Conservation (phyloP, 1,284 basidiomycete genomes). For the Trichosporon ovoides region DNA sequence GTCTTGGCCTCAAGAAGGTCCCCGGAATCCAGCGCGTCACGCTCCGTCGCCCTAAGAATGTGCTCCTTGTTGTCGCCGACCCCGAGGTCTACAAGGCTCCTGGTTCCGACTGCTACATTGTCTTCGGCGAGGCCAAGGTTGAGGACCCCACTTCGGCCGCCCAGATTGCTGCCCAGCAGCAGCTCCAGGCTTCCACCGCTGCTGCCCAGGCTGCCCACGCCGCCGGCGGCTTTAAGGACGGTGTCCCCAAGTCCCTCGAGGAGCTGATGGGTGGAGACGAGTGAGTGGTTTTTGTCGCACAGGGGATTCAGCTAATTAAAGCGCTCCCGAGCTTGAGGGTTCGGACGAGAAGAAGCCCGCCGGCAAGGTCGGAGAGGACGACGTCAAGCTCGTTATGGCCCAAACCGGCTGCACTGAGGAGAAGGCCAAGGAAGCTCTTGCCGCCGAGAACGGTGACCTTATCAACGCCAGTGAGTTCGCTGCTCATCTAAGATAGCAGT, state of each 20-base stretch:
- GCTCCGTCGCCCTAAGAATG: conserved; percentile 88
- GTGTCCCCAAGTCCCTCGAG: conserved; percentile 57
- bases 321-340: conserved; percentile 71
- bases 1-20: conserved; percentile 85
- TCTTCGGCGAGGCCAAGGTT: conserved; percentile 97
- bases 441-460: conserved; percentile 82
- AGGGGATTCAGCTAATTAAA: conserved; percentile 8
- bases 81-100: conserved; percentile 98
- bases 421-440: conserved; percentile 82
- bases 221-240: conserved; percentile 50
- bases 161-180: conserved; percentile 77
- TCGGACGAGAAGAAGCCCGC: conserved; percentile 47
- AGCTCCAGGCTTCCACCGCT: conserved; percentile 57
- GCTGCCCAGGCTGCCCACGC: conserved; percentile 47
- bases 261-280: conserved; percentile 58
- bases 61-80: conserved; percentile 84
- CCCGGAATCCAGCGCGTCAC: conserved; percentile 91
- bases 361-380: conserved; percentile 74
- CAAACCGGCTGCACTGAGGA: conserved; percentile 74
- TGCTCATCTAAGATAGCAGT: not conserved
- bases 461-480: conserved; percentile 82
- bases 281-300: conserved; percentile 28
- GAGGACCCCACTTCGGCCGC: conserved; percentile 87
- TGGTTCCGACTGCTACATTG: conserved; percentile 96
- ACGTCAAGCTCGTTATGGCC: conserved; percentile 89